phyloP scores from a whole-genome alignment of 495 filamentous ascomycete species.

The Trypethelium eluteriae region DNA sequence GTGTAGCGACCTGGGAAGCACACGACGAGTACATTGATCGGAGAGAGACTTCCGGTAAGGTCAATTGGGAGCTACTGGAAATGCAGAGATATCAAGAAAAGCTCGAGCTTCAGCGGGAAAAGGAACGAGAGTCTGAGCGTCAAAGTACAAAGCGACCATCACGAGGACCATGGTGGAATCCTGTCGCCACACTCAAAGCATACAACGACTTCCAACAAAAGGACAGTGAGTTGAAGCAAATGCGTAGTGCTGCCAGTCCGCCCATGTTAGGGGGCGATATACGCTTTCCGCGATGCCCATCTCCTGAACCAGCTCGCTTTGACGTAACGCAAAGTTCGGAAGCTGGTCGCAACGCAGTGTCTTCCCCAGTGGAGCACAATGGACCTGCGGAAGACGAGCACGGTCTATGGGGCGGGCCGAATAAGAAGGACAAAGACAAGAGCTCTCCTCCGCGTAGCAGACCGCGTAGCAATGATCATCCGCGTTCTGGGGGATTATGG shows the following conservation, averaged over 20 bases:
- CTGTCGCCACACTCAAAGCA: slow-evolving; percentile 36
- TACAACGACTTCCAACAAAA: slow-evolving; percentile 38
- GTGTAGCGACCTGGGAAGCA: slow-evolving; percentile 25
- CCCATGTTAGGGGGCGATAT: slow-evolving; percentile 80
- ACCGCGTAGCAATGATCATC: slow-evolving; percentile 19
- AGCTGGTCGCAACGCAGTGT: slow-evolving; percentile 39
- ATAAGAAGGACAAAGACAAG: slow-evolving; percentile 1
- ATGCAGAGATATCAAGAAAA: slow-evolving; percentile 40
- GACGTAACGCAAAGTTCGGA: slow-evolving; percentile 48
- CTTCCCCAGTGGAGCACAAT: slow-evolving; percentile 41
- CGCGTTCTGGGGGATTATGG: slow-evolving; percentile 34
- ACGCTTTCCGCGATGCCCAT: slow-evolving; percentile 64
- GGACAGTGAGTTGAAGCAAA: slow-evolving; percentile 41
- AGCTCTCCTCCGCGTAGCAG: neutral
- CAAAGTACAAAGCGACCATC: slow-evolving; percentile 28
- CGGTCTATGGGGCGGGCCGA: slow-evolving; percentile 30
- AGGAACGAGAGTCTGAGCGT: slow-evolving; percentile 23
- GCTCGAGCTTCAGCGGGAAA: slow-evolving; percentile 28
- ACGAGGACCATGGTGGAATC: slow-evolving; percentile 41
- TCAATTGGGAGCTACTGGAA: slow-evolving; percentile 40
- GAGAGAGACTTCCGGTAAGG: slow-evolving; percentile 29
- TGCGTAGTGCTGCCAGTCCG: slow-evolving; percentile 53
- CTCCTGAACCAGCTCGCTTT: slow-evolving; percentile 71
- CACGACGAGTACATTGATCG: slow-evolving; percentile 23
- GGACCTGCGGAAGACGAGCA: slow-evolving; percentile 21